phyloP scores from a whole-genome alignment of 495 filamentous ascomycete species.

The Evernia prunastri region DNA sequence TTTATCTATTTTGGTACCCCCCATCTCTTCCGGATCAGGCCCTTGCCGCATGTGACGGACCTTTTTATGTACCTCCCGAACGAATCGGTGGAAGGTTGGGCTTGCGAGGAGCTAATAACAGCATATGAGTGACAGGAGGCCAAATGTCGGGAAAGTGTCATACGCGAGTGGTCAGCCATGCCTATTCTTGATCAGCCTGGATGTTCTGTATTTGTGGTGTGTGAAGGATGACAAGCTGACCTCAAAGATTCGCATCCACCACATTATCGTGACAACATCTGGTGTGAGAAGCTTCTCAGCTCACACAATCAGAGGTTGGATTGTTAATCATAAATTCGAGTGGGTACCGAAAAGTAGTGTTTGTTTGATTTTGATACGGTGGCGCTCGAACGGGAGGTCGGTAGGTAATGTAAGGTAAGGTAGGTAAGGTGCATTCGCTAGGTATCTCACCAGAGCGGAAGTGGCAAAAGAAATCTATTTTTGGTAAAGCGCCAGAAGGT shows the following conservation, averaged over 20 bases:
- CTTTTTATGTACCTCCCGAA: constrained; percentile 49
- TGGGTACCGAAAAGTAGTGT: not conserved
- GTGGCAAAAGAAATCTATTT: constrained; percentile 4
- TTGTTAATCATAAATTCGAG: too few species aligned
- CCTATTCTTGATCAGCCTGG: constrained; percentile 26
- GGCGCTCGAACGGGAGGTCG: not conserved
- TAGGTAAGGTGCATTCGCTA: too few species aligned
- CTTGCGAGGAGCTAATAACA: constrained; percentile 50
- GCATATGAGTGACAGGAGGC: constrained; percentile 19
- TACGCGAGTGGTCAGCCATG: constrained; percentile 41
- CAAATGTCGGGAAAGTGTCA: constrained; percentile 19
- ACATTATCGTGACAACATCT: constrained; percentile 19
- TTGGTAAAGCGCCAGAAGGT: not conserved
- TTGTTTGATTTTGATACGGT: not conserved
- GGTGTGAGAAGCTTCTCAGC: not conserved
- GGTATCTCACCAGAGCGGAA: too few species aligned
- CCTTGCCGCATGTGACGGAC: constrained; percentile 48
- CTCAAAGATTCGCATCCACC: constrained; percentile 43
- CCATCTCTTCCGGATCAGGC: constrained; percentile 51
- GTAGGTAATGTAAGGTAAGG: too few species aligned
- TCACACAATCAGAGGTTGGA: not conserved
- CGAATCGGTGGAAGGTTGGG: constrained; percentile 53
- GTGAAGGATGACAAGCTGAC: constrained; percentile 31
- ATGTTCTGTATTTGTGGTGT: not conserved
- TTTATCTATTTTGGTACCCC: constrained; percentile 47